Base-by-base conservation (phyloP, 805 yeast genomes). In the Pichia gijzeniarum region DNA sequence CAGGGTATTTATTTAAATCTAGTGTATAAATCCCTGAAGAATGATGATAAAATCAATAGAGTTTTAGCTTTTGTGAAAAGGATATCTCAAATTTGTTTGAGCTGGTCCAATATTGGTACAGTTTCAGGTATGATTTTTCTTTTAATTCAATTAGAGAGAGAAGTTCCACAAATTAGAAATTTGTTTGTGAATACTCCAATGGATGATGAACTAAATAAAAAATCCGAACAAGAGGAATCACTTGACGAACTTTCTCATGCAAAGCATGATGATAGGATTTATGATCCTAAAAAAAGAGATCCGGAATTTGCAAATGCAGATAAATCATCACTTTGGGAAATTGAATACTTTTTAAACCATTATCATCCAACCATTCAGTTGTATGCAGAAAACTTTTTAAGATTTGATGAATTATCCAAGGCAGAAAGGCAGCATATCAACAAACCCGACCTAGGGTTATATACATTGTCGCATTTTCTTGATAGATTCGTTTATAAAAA, bases 401-500 rank as follows among this genome's bases (percentile, higher is more conserved):
- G 71, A 10, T 76, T 75, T n/a, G 61, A 61, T 12, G 53, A 58
- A n/a, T 44, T 53, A 27, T 40, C 47, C 9, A 49, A 51, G n/a
- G 53, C 48, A 8, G 50, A 50, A 35, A 48, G 50, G 17, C 36
- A 22, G 27, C 41, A 31, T 9, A 54, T 76, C 28, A 71, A 74
- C 8, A 85, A 89, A 58, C 99, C 99, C 4, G 98, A 93, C 65
- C 69, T 93, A 44, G 95, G 95, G 6, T 74, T 93, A 49, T 91
- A 80, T 65, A 82, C 96, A 0, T 71, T 93, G 52, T 73, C 85
- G 18, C 97, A 89, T 65, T 93, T 93, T 78, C 74, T 93, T 67
- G 96, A 93, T 65, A 79, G 95, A 64, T 93, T 95, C 67, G 96
- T 93, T 34, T 93, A 93, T 70, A 84, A 87, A 67, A 88, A 89